Evolutionary conservation across 768 basidiomycete genomes (phyloP).

Genomic region (Tricholoma sp.): DNA sequence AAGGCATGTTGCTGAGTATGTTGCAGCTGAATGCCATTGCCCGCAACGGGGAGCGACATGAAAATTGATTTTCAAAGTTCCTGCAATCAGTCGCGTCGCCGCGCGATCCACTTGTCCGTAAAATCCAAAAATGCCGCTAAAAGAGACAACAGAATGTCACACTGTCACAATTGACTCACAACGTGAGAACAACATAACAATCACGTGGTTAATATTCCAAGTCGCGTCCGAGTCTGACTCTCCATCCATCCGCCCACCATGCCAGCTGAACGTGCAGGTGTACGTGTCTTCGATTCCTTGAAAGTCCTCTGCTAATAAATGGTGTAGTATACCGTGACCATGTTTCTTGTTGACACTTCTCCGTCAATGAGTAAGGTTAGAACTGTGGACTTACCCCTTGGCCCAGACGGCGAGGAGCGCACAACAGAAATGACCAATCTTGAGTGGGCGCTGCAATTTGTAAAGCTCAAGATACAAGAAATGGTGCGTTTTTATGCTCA

Average conservation of each 20-base stretch:
- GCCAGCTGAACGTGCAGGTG: conserved; percentile 79
- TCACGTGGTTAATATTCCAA: conserved; percentile 27
- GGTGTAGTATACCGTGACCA: conserved; percentile 72
- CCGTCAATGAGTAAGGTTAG: conserved; percentile 73
- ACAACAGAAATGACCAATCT: conserved; percentile 68
- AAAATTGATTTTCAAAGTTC: conserved; percentile 1
- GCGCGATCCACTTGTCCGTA: conserved; percentile 10
- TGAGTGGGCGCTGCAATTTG: conserved; percentile 79
- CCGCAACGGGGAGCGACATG: conserved; percentile 39
- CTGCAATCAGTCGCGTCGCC: conserved; percentile 21
- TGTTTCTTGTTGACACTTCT: conserved; percentile 88
- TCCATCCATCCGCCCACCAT: conserved; percentile 34
- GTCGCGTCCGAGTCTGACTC: conserved; percentile 27
- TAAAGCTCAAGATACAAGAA: conserved; percentile 87
- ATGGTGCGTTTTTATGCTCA: conserved; percentile 49
- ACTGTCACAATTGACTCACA: conserved; percentile 17
- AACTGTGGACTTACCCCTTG: conserved; percentile 50
- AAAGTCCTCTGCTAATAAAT: conserved; percentile 10
- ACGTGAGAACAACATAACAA: conserved; percentile 13
- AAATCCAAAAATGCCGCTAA: conserved; percentile 16
- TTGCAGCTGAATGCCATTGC: conserved; percentile 30
- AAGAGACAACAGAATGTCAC: conserved; percentile 22
- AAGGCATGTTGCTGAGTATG: conserved; percentile 1
- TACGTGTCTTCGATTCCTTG: conserved; percentile 29
- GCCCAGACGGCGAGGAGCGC: conserved; percentile 44